These are phyloP conservation scores for Fusarium fujikuroi DNA, from an alignment of 2,329 filamentous ascomycete genomes.

Conservation along the genomic window DNA sequence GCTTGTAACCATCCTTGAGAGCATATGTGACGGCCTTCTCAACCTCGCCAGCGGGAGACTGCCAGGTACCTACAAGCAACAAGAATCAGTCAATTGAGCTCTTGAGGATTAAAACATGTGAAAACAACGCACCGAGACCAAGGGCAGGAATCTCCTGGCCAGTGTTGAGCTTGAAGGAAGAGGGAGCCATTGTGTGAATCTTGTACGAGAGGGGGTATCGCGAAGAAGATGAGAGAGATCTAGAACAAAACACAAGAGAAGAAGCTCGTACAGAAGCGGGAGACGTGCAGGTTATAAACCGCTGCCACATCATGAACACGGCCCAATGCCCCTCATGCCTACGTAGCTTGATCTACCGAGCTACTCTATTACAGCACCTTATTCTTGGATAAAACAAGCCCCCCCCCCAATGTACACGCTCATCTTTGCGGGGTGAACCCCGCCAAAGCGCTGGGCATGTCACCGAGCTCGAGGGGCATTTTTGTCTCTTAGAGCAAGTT, in stretches of 20 bases:
- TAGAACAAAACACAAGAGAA: slow-evolving; percentile 19
- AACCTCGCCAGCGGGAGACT: slow-evolving; percentile 68
- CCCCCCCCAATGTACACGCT: slow-evolving; percentile 30
- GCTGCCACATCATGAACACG: slow-evolving; percentile 36
- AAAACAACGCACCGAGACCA: slow-evolving; percentile 63
- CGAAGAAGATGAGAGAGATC: slow-evolving; percentile 6
- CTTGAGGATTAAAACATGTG: neutral
- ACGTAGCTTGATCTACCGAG: slow-evolving; percentile 5
- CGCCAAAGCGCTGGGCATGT: slow-evolving; percentile 24
- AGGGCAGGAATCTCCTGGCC: slow-evolving; percentile 71
- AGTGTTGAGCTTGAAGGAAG: slow-evolving; percentile 72
- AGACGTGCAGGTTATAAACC: slow-evolving; percentile 32
- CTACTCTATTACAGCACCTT: neutral
- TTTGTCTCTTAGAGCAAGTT: slow-evolving; percentile 18
- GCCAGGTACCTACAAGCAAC: slow-evolving; percentile 69
- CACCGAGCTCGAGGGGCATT: slow-evolving; percentile 5
- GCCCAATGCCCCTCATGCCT: neutral
- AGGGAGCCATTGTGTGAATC: slow-evolving; percentile 59
- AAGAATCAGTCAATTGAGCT: slow-evolving; percentile 12
- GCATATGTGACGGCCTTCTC: slow-evolving; percentile 67
- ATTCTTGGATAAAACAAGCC: neutral
- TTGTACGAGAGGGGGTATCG: slow-evolving; percentile 4
- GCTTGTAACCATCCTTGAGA: slow-evolving; percentile 65
- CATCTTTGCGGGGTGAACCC: slow-evolving; percentile 41
- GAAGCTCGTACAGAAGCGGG: slow-evolving; percentile 3